Conservation (phyloP, 140 eudicot species). For the Cichorium intybus region DNA sequence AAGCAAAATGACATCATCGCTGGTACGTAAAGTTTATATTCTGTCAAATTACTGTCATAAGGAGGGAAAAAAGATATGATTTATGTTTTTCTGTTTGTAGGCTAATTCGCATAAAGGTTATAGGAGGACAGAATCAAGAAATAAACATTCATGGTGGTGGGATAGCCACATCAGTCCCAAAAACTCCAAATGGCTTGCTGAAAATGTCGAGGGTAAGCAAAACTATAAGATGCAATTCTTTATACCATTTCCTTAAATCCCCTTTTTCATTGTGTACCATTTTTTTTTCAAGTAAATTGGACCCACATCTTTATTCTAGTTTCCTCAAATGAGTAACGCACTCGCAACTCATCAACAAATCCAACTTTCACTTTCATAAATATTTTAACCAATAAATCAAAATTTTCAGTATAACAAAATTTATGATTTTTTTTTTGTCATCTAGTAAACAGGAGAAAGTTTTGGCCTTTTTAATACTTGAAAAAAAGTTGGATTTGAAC, state of each 20-base stretch:
- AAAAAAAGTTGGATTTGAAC: conserved; percentile 13
- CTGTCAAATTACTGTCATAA: not conserved
- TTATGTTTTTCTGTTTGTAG: conserved; percentile 26
- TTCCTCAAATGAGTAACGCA: not conserved
- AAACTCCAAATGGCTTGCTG: conserved; percentile 92
- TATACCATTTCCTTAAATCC: not conserved
- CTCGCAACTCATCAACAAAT: not conserved
- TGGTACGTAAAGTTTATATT: conserved; percentile 31
- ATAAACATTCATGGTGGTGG: conserved; percentile 94
- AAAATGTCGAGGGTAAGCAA: conserved; percentile 70
- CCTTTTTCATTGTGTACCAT: not conserved
- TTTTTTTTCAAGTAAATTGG: too few relatives aligned
- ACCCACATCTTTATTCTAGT: too few relatives aligned
- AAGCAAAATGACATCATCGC: conserved; percentile 39
- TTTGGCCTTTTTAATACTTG: not conserved
- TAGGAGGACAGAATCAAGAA: conserved; percentile 62
- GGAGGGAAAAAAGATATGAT: not conserved
- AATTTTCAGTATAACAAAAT: not conserved
- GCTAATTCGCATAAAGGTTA: conserved; percentile 43
- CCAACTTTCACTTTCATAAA: not conserved
- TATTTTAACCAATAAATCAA: not conserved
- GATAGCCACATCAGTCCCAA: conserved; percentile 82
- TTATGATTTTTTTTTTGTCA: too few relatives aligned
- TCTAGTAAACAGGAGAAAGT: conserved; percentile 4
- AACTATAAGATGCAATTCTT: conserved; percentile 5